Evolutionary conservation across 108 stramenopile genomes (phyloP).

Genomic region (Aurantiochytrium sp.): DNA sequence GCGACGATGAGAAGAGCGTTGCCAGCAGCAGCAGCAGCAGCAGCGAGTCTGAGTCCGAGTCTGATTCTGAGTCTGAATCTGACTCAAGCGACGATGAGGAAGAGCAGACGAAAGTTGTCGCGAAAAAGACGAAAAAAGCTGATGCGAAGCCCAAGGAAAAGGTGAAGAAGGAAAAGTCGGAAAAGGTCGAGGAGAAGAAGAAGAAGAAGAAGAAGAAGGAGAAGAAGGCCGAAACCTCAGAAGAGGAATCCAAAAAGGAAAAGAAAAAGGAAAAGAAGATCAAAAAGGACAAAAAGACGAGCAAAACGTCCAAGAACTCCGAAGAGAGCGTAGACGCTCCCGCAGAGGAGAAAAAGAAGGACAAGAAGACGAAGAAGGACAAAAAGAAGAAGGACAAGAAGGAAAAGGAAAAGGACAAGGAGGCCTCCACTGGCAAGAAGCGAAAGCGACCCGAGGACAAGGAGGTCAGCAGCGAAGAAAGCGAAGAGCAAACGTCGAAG

Average conservation of each 20-base stretch:
- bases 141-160: background rate
- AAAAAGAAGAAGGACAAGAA: background rate
- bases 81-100: background rate
- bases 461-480: too few species aligned
- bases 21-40: background rate
- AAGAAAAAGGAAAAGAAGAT: background rate
- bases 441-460: too few species aligned
- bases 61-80: too few species aligned
- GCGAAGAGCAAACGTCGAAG: too few species aligned
- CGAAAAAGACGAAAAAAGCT: background rate
- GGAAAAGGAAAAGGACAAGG: too few species aligned
- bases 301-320: background rate
- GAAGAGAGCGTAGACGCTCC: background rate
- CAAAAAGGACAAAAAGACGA: background rate
- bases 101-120: background rate
- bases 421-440: too few species aligned
- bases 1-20: background rate
- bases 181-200: background rate
- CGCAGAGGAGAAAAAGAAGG: background rate
- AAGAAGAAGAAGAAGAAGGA: background rate
- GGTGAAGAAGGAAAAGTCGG: background rate
- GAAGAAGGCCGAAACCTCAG: background rate
- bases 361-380: background rate
- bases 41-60: background rate
- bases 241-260: background rate